Percentiles rank a stretch among this genome's conserved stretches.
Evolutionary conservation across 2,329 filamentous ascomycete species (phyloP).

Genomic region (Aspergillus fijiensis): DNA sequence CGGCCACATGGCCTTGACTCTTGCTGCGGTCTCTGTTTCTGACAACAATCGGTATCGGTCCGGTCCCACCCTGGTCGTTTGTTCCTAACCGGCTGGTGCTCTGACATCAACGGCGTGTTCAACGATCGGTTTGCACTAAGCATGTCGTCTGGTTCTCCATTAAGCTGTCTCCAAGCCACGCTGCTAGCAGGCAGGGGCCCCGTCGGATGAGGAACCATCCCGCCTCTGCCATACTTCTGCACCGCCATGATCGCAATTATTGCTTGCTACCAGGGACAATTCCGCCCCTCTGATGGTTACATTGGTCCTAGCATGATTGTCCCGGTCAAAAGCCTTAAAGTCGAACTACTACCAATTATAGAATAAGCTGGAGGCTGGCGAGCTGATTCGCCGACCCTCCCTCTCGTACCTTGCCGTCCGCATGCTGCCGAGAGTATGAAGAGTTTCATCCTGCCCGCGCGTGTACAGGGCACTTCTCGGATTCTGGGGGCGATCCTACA

Average conservation of each 20-base stretch:
- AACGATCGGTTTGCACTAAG: background rate
- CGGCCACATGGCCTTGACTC: constrained; percentile 14
- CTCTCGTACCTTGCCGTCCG: constrained; percentile 2
- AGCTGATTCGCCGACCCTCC: constrained; percentile 4
- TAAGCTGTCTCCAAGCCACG: background rate
- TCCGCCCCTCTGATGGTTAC: background rate
- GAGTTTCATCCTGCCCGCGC: constrained; percentile 13
- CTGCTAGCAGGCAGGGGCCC: background rate
- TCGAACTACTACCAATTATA: background rate
- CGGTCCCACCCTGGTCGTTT: background rate
- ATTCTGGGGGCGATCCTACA: constrained; percentile 4
- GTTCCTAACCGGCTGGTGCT: background rate
- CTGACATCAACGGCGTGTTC: background rate
- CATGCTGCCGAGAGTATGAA: background rate
- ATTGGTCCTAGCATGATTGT: background rate
- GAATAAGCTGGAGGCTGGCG: constrained; percentile 1
- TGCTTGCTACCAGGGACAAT: background rate
- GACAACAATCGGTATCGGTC: background rate
- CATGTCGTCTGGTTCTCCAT: background rate
- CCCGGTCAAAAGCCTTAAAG: background rate
- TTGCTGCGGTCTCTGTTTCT: background rate
- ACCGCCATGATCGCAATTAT: background rate
- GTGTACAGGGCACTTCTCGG: constrained; percentile 9
- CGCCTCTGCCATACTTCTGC: background rate
- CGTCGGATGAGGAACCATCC: background rate